Evolutionary conservation across 2,329 filamentous ascomycete genomes (phyloP).

Genomic region (Aspergillus aculeatinus): DNA sequence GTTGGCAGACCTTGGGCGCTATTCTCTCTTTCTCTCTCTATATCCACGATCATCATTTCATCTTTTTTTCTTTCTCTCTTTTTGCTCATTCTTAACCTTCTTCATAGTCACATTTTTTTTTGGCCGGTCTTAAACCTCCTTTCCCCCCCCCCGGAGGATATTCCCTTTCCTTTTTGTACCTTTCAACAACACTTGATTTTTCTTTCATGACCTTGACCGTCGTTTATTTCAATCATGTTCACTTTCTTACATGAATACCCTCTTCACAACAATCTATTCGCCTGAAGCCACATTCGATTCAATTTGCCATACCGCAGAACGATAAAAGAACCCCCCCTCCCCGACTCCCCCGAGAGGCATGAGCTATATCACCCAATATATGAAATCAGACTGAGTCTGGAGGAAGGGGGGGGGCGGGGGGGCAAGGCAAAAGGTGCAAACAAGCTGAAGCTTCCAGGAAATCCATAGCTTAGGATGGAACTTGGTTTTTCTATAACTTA

Average conservation of each 20-base stretch:
- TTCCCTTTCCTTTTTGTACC: neutral
- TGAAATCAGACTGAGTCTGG: no score
- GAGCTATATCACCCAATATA: no score
- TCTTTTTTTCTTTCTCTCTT: neutral
- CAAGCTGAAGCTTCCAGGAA: no score
- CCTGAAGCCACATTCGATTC: no score
- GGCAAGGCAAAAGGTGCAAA: no score
- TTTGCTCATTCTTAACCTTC: slow-evolving; percentile 2
- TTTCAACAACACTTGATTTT: no score
- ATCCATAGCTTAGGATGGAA: no score
- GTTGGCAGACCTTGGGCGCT: slow-evolving; percentile 1
- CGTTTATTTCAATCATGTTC: neutral
- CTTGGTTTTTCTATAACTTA: no score
- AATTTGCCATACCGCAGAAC: no score
- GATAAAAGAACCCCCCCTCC: no score
- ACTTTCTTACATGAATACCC: neutral
- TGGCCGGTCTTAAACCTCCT: neutral
- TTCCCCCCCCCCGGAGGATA: neutral
- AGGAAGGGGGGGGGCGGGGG: no score
- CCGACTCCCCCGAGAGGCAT: no score
- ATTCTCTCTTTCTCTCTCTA: slow-evolving; percentile 1
- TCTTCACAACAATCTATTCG: neutral
- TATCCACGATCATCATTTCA: neutral
- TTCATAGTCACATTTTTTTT: neutral
- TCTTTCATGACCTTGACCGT: neutral